These are phyloP conservation scores for Phytophthora melonis DNA, from an alignment of 352 stramenopile species.

Conservation along the genomic window DNA sequence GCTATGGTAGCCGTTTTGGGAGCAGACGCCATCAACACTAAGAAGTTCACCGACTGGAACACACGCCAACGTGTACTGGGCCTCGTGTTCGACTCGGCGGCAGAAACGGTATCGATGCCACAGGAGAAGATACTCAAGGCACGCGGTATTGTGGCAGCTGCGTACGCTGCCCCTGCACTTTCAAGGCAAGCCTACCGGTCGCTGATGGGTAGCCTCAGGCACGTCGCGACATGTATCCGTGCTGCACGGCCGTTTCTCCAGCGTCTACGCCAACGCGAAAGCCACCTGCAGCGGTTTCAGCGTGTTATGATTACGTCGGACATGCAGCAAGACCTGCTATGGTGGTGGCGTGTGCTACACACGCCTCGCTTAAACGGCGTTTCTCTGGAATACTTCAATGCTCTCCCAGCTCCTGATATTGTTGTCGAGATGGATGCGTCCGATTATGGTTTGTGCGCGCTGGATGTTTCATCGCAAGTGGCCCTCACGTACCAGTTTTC, in stretches of 20 bases:
- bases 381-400: conserved; percentile 9
- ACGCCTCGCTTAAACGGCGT: too few relatives aligned
- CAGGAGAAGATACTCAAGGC: too few relatives aligned
- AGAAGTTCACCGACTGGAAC: conserved; percentile 31
- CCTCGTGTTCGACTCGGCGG: conserved; percentile 18
- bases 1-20: conserved; percentile 26
- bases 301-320: background rate
- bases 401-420: conserved; percentile 13
- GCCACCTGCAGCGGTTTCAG: background rate
- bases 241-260: conserved; percentile 16
- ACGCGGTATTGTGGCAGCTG: conserved; percentile 1
- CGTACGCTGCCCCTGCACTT: background rate
- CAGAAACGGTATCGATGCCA: background rate
- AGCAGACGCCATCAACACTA: conserved; percentile 19
- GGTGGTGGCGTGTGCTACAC: too few relatives aligned
- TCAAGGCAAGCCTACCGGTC: conserved; percentile 15
- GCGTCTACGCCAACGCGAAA: background rate
- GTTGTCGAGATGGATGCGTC: conserved; percentile 25
- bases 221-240: conserved; percentile 22
- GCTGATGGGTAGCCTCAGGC: conserved; percentile 25
- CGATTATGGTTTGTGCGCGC: conserved; percentile 18
- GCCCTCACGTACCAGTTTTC: conserved; percentile 6
- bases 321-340: too few relatives aligned
- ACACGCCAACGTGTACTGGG: conserved; percentile 13
- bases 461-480: background rate